A percentile compares a stretch with the other conserved stretches of the same genome.
These are phyloP conservation scores for Clavulina sp. DNA, from an alignment of 768 basidiomycete species.

Conservation along the genomic window DNA sequence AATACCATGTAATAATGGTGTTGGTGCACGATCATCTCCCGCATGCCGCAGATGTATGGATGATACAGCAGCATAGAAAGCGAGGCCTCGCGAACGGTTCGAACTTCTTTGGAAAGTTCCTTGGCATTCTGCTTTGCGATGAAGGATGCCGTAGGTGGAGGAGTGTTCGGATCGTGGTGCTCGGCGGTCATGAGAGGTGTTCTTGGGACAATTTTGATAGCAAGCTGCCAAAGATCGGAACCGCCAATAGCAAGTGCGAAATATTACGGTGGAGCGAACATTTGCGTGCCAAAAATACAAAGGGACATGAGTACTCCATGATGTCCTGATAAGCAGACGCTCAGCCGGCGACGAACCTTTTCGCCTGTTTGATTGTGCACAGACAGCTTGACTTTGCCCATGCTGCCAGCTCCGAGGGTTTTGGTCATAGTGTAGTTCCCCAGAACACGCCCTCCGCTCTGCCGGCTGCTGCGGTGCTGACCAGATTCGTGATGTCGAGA, in stretches of 20 bases:
- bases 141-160: slow-evolving; percentile 32
- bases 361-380: slow-evolving; percentile 77
- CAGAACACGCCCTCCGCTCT: slow-evolving; percentile 34
- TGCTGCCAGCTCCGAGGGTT: slow-evolving; percentile 92
- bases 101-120: slow-evolving; percentile 91
- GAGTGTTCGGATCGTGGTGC: slow-evolving; percentile 18
- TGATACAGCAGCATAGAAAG: slow-evolving; percentile 92
- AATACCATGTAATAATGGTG: slow-evolving; percentile 99
- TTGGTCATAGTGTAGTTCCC: slow-evolving; percentile 95
- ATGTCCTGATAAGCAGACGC: neutral
- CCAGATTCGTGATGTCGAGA: slow-evolving; percentile 20
- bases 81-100: slow-evolving; percentile 89
- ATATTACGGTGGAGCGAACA: slow-evolving; percentile 3
- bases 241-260: neutral
- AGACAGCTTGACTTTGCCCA: slow-evolving; percentile 98
- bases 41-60: slow-evolving; percentile 98
- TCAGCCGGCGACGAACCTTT: slow-evolving; percentile 37
- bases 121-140: slow-evolving; percentile 64
- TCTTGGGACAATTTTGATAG: slow-evolving; percentile 96
- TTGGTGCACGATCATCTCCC: slow-evolving; percentile 93
- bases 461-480: slow-evolving; percentile 7
- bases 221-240: slow-evolving; percentile 45
- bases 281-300: neutral
- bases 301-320: too few relatives aligned
- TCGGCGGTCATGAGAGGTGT: slow-evolving; percentile 42